phyloP scores from a whole-genome alignment of 208 protist genomes.

The Acanthamoeba divionensis region DNA sequence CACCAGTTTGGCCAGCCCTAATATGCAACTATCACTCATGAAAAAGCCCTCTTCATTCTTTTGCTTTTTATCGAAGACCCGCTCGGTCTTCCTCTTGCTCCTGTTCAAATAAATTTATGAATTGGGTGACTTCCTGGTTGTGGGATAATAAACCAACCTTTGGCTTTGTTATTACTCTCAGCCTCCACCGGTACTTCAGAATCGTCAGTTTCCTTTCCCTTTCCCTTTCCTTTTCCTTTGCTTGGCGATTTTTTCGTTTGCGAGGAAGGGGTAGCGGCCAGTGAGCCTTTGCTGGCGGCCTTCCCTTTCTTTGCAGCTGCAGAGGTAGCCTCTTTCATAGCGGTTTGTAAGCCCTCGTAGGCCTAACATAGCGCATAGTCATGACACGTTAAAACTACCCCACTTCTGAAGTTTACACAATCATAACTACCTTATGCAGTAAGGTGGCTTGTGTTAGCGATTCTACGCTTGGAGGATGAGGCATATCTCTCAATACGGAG shows the following conservation, averaged over 20 bases:
- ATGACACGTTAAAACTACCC: background rate
- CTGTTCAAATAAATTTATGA: no score
- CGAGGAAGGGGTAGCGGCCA: background rate
- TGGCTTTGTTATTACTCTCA: no score
- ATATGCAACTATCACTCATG: no score
- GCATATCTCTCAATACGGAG: slow-evolving; percentile 22
- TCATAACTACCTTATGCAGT: background rate
- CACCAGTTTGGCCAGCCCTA: no score
- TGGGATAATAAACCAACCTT: no score
- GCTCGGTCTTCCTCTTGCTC: no score
- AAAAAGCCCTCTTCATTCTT: no score
- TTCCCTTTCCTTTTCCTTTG: background rate
- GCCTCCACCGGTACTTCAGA: no score
- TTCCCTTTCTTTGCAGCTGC: background rate
- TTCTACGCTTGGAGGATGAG: background rate
- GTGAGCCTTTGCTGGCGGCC: background rate
- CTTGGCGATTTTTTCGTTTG: background rate
- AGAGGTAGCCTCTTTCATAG: background rate
- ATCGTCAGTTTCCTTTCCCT: background rate
- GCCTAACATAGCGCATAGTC: background rate
- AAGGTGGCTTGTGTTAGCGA: background rate
- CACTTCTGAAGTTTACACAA: background rate
- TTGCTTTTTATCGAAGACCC: no score
- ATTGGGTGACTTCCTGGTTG: no score
- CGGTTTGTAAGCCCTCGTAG: background rate